Evolutionary conservation across 2,329 filamentous ascomycete genomes (phyloP), one percentile per base, ranked within the genome.

Genomic region (Fusarium lyarnte): DNA sequence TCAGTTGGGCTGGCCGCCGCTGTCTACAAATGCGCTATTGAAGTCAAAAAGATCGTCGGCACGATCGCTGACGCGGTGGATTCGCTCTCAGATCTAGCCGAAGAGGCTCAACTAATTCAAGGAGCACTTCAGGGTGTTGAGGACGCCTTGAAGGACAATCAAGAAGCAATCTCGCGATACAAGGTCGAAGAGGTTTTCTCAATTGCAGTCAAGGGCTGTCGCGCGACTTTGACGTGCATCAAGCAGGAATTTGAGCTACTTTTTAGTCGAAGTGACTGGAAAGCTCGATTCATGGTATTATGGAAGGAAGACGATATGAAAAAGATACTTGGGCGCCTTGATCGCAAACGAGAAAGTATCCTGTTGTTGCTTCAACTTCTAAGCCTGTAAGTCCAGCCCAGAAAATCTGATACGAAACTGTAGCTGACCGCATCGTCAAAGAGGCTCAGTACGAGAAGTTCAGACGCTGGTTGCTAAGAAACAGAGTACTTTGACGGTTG

Each of bases 231-330:
- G 11, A 5, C n/a, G 16, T 8, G n/a, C 12, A 35, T 51, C 1
- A 3, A 35, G 1, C 29, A 51, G 29, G 29, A 35, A 8, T 35
- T 51, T 25, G 17, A 51, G 4, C 47, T 21, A 0, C 12, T 51
- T 11, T 8, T 8, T 3, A 3, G 6, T 25, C 16, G 11, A 0
- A 2, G 12, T 6, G n/a, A 35, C 3, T 51, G 6, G 6, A 25
- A 10, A 8, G 12, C 12, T 14, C 1, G 6, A 8, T 25, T 51
- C 2, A 1, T 11, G n/a, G 6, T 8, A 2, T 10, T 11, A 2
- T 25, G 6, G 8, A 21, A 35, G 8, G 4, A 51, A 14, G 16
- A 21, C 0, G 6, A 21, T 6, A 51, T 4, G 47, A 25, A 5
- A 19, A 35, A 8, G 0, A 4, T 51, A 3, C 27, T 31, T 10